These are phyloP conservation scores for Nothopassalora personata DNA, from an alignment of 2,329 filamentous ascomycete species.

Conservation along the genomic window DNA sequence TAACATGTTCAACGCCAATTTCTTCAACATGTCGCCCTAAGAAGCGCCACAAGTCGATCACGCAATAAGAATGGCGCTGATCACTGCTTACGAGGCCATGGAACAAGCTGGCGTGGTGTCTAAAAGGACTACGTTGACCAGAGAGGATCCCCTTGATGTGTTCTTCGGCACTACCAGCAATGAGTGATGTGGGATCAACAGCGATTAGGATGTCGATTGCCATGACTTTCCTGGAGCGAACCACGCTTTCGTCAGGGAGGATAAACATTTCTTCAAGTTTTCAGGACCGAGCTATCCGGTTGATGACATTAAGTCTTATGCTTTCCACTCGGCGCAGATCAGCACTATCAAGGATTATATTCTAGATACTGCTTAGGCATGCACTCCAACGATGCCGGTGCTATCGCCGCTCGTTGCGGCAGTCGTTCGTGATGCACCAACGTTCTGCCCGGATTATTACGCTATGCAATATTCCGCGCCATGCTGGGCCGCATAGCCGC, in stretches of 20 bases:
- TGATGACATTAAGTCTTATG: too few species aligned
- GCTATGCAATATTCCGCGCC: too few species aligned
- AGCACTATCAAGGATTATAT: too few species aligned
- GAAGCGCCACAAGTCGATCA: conserved; percentile 19
- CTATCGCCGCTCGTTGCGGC: too few species aligned
- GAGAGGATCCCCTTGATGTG: conserved; percentile 3
- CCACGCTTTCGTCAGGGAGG: conserved; percentile 20
- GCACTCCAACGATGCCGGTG: too few species aligned
- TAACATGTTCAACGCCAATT: conserved; percentile 36
- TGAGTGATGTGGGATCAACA: conserved; percentile 21
- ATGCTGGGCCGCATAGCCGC: too few species aligned
- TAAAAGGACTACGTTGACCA: neutral
- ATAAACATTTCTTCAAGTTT: conserved; percentile 26
- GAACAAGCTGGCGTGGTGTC: conserved; percentile 15
- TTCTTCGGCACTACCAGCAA: conserved; percentile 9
- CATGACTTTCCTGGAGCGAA: conserved; percentile 16
- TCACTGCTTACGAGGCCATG: conserved; percentile 18
- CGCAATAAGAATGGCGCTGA: conserved; percentile 8
- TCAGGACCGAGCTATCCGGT: conserved; percentile 22
- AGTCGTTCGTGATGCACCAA: too few species aligned
- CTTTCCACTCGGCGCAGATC: too few species aligned
- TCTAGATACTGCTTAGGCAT: too few species aligned
- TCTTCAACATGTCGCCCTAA: conserved; percentile 38
- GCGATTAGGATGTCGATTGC: conserved; percentile 20
- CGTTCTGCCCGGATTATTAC: too few species aligned